Percentiles rank a stretch among this genome's conserved stretches.
phyloP scores from a whole-genome alignment of 352 stramenopile species.

The Globisporangium echinulatum region DNA sequence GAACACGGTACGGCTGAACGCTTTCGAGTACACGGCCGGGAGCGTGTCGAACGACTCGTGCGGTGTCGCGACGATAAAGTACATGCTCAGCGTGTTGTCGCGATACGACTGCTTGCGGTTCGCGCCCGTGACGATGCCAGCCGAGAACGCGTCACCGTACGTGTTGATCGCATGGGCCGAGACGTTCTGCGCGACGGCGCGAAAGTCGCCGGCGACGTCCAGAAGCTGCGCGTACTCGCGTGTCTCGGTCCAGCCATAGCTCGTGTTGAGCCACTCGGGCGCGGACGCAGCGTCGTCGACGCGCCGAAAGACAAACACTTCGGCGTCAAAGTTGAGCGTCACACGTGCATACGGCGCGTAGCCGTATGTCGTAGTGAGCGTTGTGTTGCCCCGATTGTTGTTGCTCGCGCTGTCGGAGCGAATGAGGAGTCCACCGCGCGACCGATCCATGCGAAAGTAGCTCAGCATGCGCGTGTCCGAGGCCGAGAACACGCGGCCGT shows the following conservation, averaged over 20 bases:
- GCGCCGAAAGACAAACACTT: constrained; percentile 69
- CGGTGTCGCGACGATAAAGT: constrained; percentile 70
- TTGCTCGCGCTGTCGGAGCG: constrained; percentile 58
- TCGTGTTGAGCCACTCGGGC: constrained; percentile 60
- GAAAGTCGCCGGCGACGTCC: constrained; percentile 54
- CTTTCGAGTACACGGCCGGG: constrained; percentile 59
- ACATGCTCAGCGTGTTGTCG: constrained; percentile 71
- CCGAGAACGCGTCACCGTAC: constrained; percentile 56
- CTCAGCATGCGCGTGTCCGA: constrained; percentile 60
- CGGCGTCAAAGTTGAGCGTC: constrained; percentile 68
- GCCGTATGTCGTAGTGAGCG: constrained; percentile 34
- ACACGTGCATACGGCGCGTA: constrained; percentile 60
- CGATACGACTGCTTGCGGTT: constrained; percentile 55
- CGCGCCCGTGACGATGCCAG: constrained; percentile 47
- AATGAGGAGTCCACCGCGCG: constrained; percentile 57
- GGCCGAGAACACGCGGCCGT: constrained; percentile 60
- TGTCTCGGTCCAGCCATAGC: constrained; percentile 50
- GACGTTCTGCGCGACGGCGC: constrained; percentile 53
- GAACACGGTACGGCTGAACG: constrained; percentile 61
- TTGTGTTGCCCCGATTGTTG: constrained; percentile 71
- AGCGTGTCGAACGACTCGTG: constrained; percentile 58
- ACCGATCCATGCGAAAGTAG: constrained; percentile 76
- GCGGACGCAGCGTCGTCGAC: constrained; percentile 43
- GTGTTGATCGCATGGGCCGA: constrained; percentile 62
- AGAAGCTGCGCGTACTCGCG: constrained; percentile 64